phyloP scores from a whole-genome alignment of 2,329 filamentous ascomycete species.

The Penicillium sp. region DNA sequence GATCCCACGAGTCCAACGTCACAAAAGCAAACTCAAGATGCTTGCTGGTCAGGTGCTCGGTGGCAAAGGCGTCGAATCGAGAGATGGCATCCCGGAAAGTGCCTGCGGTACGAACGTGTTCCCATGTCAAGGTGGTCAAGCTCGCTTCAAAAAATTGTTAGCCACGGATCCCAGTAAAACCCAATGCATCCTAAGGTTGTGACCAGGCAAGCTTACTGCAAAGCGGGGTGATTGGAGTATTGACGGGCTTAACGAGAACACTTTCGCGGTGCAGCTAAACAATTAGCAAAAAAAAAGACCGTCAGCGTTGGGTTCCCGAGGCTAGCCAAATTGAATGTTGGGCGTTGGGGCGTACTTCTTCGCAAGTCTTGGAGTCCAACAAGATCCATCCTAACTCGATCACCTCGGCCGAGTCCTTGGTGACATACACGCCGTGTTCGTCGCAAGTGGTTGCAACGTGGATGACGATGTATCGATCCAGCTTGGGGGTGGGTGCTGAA shows the following conservation, averaged over 20 bases:
- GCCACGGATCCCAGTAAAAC: conserved; percentile 25
- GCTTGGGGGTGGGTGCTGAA: conserved; percentile 62
- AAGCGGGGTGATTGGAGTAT: conserved; percentile 96
- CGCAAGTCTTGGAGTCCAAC: conserved; percentile 84
- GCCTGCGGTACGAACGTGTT: conserved; percentile 95
- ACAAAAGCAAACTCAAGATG: conserved; percentile 98
- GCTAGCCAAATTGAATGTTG: conserved; percentile 7
- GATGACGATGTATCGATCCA: conserved; percentile 97
- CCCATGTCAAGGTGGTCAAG: conserved; percentile 96
- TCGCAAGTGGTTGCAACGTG: conserved; percentile 99
- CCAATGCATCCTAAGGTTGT: conserved; percentile 7
- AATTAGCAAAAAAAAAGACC: conserved; percentile 15
- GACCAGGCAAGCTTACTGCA: conserved; percentile 78
- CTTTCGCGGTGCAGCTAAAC: conserved; percentile 86
- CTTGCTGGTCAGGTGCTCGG: conserved; percentile 85
- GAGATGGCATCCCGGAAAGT: conserved; percentile 96
- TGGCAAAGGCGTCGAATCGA: conserved; percentile 90
- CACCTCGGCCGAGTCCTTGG: conserved; percentile 97
- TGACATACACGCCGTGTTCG: conserved; percentile 98
- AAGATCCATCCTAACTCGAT: conserved; percentile 99
- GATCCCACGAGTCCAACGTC: conserved; percentile 96
- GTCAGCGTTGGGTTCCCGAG: conserved; percentile 26
- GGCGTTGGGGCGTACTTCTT: conserved; percentile 69
- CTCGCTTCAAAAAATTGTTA: conserved; percentile 64
- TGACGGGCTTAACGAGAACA: conserved; percentile 96